A percentile compares a stretch with the other conserved stretches of the same genome.
Evolutionary conservation across 202 grass and related monocot species (phyloP).

Genomic region (Bolboschoenoplectus hybrid): DNA sequence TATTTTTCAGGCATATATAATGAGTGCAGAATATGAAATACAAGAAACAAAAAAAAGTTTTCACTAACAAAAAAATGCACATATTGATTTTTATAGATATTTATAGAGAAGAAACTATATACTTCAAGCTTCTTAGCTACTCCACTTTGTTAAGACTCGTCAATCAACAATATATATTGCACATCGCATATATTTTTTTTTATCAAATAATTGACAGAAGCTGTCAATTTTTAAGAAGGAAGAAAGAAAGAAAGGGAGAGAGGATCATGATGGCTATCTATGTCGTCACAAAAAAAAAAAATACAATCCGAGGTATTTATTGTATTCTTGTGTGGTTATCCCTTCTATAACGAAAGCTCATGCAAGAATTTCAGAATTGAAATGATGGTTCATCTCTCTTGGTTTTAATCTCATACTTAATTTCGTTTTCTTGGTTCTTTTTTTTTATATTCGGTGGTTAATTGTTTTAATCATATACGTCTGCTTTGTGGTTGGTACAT

Average conservation of each 20-base stretch:
- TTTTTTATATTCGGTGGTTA: not conserved
- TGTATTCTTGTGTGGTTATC: not conserved
- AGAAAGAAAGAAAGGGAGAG: not conserved
- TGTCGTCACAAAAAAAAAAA: not conserved
- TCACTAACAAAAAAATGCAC: too few species aligned
- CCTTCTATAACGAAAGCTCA: not conserved
- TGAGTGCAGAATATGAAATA: too few species aligned
- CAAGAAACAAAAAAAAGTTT: too few species aligned
- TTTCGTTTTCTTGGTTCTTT: not conserved
- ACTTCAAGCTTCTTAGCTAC: not conserved
- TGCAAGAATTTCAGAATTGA: not conserved
- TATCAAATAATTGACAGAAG: too few species aligned
- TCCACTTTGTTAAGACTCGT: constrained; percentile 36
- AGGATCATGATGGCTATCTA: not conserved
- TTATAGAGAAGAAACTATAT: not conserved
- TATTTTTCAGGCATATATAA: too few species aligned
- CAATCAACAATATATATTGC: constrained; percentile 19
- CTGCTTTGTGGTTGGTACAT: not conserved
- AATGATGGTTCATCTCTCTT: not conserved
- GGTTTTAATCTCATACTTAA: not conserved
- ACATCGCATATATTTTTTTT: not conserved
- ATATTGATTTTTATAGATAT: not conserved
- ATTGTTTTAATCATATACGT: not conserved
- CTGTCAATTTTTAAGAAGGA: too few species aligned
- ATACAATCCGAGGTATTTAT: not conserved